Conservation (phyloP, 768 basidiomycete species). For the Hygrophoropsis aurantiaca region DNA sequence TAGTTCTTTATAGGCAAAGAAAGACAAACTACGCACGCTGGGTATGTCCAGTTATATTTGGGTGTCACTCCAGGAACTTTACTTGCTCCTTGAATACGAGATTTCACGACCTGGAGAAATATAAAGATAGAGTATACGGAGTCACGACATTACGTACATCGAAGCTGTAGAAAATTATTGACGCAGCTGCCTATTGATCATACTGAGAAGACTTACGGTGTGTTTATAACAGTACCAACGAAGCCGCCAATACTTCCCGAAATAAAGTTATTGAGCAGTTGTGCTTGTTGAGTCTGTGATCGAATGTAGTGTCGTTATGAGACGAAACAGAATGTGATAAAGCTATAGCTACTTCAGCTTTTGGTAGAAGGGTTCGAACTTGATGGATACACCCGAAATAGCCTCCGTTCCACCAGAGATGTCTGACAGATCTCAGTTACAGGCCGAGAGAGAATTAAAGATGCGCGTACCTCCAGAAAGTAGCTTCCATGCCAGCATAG, state of each 20-base stretch:
- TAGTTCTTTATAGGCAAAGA: background rate
- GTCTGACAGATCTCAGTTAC: slow-evolving; percentile 40
- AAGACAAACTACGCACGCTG: slow-evolving; percentile 46
- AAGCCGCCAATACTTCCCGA: slow-evolving; percentile 91
- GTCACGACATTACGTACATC: slow-evolving; percentile 36
- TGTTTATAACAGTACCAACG: slow-evolving; percentile 87
- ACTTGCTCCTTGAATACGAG: slow-evolving; percentile 82
- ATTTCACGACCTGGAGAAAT: slow-evolving; percentile 80
- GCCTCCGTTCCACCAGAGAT: slow-evolving; percentile 92
- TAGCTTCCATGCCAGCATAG: slow-evolving; percentile 95
- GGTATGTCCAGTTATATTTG: slow-evolving; percentile 96
- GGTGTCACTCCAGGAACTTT: slow-evolving; percentile 68
- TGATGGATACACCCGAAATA: slow-evolving; percentile 94
- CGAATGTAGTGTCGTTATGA: background rate
- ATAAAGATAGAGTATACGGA: slow-evolving; percentile 2
- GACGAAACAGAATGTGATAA: background rate
- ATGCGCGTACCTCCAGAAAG: slow-evolving; percentile 86
- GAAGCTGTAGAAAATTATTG: slow-evolving; percentile 36
- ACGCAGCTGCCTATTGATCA: background rate
- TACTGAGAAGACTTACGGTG: slow-evolving; percentile 57
- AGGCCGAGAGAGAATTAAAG: background rate
- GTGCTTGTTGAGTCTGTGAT: slow-evolving; percentile 57
- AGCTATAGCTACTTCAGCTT: slow-evolving; percentile 63
- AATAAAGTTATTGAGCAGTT: slow-evolving; percentile 88
- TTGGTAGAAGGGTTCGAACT: slow-evolving; percentile 76